Evolutionary conservation across 768 basidiomycete species (phyloP).

Genomic region (Trametes cingulata): DNA sequence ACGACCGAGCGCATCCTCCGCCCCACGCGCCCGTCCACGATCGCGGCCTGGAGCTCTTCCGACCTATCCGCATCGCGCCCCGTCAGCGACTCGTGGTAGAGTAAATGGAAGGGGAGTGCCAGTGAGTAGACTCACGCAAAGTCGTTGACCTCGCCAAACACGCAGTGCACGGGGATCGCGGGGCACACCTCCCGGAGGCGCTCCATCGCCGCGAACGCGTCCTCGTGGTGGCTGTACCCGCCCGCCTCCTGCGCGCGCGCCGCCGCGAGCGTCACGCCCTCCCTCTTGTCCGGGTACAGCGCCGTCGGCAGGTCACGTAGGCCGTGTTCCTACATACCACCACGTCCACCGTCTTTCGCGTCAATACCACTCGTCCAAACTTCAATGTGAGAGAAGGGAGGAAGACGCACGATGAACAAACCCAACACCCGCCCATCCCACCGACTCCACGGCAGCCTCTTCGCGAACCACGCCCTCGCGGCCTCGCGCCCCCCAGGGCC

Average conservation of each 20-base stretch:
- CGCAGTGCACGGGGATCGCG: slow-evolving; percentile 21
- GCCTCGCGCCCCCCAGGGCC: neutral
- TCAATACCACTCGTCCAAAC: no score
- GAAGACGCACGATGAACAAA: slow-evolving; percentile 5
- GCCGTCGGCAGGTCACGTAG: slow-evolving; percentile 24
- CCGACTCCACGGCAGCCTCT: slow-evolving; percentile 9
- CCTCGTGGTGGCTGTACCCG: slow-evolving; percentile 20
- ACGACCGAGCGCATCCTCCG: neutral
- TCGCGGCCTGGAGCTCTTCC: neutral
- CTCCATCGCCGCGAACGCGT: slow-evolving; percentile 9
- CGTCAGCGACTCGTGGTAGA: no score
- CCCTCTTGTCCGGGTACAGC: slow-evolving; percentile 23
- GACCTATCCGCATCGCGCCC: neutral
- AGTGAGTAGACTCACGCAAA: slow-evolving; percentile 6
- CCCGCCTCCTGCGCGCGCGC: slow-evolving; percentile 24
- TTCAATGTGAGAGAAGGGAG: no score
- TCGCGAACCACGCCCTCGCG: slow-evolving; percentile 4
- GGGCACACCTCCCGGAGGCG: slow-evolving; percentile 13
- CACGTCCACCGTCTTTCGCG: no score
- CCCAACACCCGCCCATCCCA: slow-evolving; percentile 10
- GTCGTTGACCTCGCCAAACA: slow-evolving; percentile 16
- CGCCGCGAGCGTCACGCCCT: slow-evolving; percentile 28
- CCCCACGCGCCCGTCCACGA: neutral
- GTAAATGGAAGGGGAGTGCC: no score
- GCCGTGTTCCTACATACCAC: slow-evolving; percentile 18